Evolutionary conservation across 83 land plant species (phyloP).

Genomic region (Larix sibirica): DNA sequence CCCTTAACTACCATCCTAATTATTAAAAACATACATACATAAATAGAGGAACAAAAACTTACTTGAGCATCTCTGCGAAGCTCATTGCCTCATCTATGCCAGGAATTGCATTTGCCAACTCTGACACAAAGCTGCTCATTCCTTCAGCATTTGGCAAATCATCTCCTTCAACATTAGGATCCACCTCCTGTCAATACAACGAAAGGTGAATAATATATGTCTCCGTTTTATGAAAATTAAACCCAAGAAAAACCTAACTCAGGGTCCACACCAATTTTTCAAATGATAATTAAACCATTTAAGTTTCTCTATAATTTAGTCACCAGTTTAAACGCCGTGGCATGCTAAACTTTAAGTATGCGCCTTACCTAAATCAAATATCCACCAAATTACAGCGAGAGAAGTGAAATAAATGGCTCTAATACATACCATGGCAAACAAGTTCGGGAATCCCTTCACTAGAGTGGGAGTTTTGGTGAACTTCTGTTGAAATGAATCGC

Average conservation of each 20-base stretch:
- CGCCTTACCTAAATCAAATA: slow-evolving; percentile 1
- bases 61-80: slow-evolving; percentile 99
- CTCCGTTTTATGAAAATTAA: not conserved
- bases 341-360: not conserved
- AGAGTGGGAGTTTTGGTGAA: slow-evolving; percentile 84
- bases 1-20: too few species aligned
- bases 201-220: not conserved
- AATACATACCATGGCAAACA: slow-evolving; percentile 83
- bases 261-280: not conserved
- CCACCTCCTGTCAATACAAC: slow-evolving; percentile 69
- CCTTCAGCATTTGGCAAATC: slow-evolving; percentile 68
- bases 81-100: slow-evolving; percentile 99
- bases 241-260: not conserved
- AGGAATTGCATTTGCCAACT: slow-evolving; percentile 95
- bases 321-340: too few species aligned
- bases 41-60: slow-evolving; percentile 14
- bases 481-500: slow-evolving; percentile 95
- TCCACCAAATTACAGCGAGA: not conserved
- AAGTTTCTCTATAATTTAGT: not conserved
- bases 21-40: too few species aligned
- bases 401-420: not conserved
- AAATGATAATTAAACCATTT: not conserved
- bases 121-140: slow-evolving; percentile 76
- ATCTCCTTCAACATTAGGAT: slow-evolving; percentile 89
- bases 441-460: slow-evolving; percentile 86